These are phyloP conservation scores for Auriculariales sp. DNA, from an alignment of 768 basidiomycete genomes.

Conservation along the genomic window DNA sequence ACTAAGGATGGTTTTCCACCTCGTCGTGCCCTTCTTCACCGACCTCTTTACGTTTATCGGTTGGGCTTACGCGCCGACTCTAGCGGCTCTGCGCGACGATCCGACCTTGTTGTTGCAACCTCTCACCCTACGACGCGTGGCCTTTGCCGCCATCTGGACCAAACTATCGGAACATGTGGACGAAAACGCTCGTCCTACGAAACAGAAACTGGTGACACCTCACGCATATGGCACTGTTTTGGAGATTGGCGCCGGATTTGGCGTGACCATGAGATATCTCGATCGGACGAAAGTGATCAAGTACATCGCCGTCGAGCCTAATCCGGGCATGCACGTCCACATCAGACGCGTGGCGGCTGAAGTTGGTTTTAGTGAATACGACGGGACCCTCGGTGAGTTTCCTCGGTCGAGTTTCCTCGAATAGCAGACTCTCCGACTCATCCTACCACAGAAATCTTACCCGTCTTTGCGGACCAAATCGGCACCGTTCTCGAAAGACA, in stretches of 20 bases:
- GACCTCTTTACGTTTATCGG: not conserved
- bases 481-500: not conserved
- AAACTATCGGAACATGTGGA: conserved; percentile 35
- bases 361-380: conserved; percentile 37
- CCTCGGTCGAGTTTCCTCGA: no score
- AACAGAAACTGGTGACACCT: conserved; percentile 33
- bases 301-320: conserved; percentile 66
- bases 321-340: conserved; percentile 41
- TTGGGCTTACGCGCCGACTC: conserved; percentile 28
- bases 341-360: conserved; percentile 34
- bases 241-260: conserved; percentile 29
- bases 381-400: conserved; percentile 38
- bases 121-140: conserved; percentile 29
- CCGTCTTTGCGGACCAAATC: conserved; percentile 49
- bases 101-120: conserved; percentile 36
- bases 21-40: not conserved
- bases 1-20: not conserved
- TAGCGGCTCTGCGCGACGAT: conserved; percentile 21
- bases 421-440: no score
- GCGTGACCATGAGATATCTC: conserved; percentile 50
- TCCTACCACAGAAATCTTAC: no score
- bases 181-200: conserved; percentile 22
- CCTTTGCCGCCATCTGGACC: conserved; percentile 47
- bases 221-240: not conserved
- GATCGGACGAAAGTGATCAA: conserved; percentile 36